Evolutionary conservation across 257 asterid genomes (phyloP), one percentile per base, ranked within the genome.

Genomic region (Thymus quinquecostatus): DNA sequence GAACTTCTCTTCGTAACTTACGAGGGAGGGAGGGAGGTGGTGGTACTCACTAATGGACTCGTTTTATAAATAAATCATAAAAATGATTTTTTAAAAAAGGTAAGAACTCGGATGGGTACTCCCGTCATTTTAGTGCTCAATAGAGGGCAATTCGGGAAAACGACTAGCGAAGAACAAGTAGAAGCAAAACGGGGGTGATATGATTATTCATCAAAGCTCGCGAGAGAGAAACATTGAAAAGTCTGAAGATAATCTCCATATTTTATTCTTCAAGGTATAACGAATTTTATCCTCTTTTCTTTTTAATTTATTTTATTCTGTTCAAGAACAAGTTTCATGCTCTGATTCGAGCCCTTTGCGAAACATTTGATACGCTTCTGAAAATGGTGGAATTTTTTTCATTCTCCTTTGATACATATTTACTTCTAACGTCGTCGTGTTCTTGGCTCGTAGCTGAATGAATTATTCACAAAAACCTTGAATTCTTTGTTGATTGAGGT

Each of bases 201-300:
- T 38, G 8, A 8, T 34, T 21, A 29, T 57, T 10, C 5, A 38
- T 40, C 48, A 50, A 51, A 72, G 45, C 70, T 27, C 45, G 64
- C 44, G 38, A 68, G 36, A 51, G 38, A 68, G 36, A 51, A 44
- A 30, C 60, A 1, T 36, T 45, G 40, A 43, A 41, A 75, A 10
- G 2, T 12, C 8, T 38, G 58, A 56, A 44, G 74, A 50, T 49
- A 58, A 10, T 8, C 11, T 30, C 56, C 38, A 28, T 33, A 48
- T 7, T 58, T 57, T 51, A 43, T 60, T 61, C 74, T 41, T 53
- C 3, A 27, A 75, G 74, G 79, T 74, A 67, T 14, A 10, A 36
- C 6, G 6, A 2, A 34, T 34, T 38, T 36, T 6, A 11, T 34
- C n/a, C 11, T 10, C 11, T 21, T 21, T 21, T 14, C 6, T 14